Evolutionary conservation across 2,329 filamentous ascomycete genomes (phyloP), one percentile per base, ranked within the genome.

Genomic region (Triangularia setosa): DNA sequence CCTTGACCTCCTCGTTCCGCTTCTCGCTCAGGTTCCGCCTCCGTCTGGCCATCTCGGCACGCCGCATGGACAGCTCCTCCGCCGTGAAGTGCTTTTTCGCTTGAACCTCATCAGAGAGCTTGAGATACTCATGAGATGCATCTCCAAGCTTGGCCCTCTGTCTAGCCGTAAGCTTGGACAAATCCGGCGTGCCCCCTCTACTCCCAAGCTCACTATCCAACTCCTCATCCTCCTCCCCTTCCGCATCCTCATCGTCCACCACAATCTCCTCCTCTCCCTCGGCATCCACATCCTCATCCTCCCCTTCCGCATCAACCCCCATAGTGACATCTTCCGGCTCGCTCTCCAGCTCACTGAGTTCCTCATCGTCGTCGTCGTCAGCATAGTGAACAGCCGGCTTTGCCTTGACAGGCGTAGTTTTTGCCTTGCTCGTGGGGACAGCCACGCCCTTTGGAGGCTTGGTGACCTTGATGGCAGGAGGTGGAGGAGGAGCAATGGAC

Each of bases 1-100:
- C 84, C 81, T 87, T 87, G 74, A 87, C 84, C 76, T 87, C 85
- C 66, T 87, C 85, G 66, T 84, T 87, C 58, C 85, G 83, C 76
- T 87, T 87, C 68, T 87, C 85, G 70, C 84, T 87, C n/a, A 87
- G 79, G 69, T 87, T 87, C 55, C 85, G 81, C 64, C 85, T 78
- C 55, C 85, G 80, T 25, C 85, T 83, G 2, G 85, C 85, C 85
- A 87, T 87, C 71, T 87, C 85, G 48, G 84, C 81, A 5, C 85
- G 79, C 12, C 85, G 80, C 85, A 87, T 87, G 24, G 84, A 86
- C 11, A 87, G 73, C 68, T 87, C 85, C 70, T 87, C 85, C 1
- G 84, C 84, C 2, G 85, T 87, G 60, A 87, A 87, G 25, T 80
- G 76, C 73, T 87, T 87, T 75, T 87, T 87, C 1, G 81, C 84